Conservation (phyloP, 495 filamentous ascomycete species). For the Haplographium delicatum region DNA sequence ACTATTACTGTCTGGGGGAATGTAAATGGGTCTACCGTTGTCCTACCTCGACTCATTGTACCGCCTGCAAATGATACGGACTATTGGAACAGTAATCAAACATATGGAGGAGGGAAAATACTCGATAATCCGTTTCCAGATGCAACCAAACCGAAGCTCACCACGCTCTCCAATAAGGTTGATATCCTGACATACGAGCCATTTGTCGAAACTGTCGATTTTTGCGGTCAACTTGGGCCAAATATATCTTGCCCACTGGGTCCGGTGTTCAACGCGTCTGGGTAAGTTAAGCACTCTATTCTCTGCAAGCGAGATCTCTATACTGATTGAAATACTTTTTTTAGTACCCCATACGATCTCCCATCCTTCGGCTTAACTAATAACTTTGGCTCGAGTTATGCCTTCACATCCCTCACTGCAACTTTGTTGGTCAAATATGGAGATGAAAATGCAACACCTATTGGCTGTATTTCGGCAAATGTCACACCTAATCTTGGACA, state of each 20-base stretch:
- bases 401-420: constrained; percentile 72
- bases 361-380: constrained; percentile 70
- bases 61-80: constrained; percentile 45
- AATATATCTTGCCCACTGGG: constrained; percentile 69
- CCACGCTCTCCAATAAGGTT: constrained; percentile 64
- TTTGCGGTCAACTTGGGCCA: constrained; percentile 53
- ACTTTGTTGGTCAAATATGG: constrained; percentile 71
- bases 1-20: constrained; percentile 86
- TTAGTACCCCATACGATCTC: constrained; percentile 42
- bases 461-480: constrained; percentile 74
- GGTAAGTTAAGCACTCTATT: constrained; percentile 9
- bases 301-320: not conserved
- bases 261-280: constrained; percentile 53
- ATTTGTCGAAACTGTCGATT: constrained; percentile 46
- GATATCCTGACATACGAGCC: constrained; percentile 71
- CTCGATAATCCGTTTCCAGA: constrained; percentile 47
- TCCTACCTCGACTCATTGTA: constrained; percentile 30
- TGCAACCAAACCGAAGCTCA: constrained; percentile 48
- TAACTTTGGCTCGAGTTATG: constrained; percentile 73
- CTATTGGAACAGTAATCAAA: constrained; percentile 46
- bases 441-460: constrained; percentile 48
- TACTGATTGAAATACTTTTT: constrained; percentile 3
- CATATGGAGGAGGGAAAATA: constrained; percentile 60
- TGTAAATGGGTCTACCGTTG: constrained; percentile 59
- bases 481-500: constrained; percentile 76